Conservation (phyloP, 768 basidiomycete species). For the Leucocoprinus sp. region DNA sequence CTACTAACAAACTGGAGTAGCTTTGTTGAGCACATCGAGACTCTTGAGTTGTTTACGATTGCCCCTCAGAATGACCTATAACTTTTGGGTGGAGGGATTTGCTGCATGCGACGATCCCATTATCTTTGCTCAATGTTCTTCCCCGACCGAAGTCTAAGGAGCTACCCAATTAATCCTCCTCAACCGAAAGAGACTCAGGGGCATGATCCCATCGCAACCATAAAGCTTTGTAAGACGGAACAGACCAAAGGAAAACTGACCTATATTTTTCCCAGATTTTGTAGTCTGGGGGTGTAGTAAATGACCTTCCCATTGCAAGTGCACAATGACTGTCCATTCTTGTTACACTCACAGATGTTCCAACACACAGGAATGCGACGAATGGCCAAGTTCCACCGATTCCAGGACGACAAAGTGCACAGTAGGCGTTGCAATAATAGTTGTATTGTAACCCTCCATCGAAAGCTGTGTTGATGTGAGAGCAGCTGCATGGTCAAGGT, state of each 20-base stretch:
- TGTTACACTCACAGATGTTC: conserved; percentile 56
- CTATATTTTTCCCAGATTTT: conserved; percentile 98
- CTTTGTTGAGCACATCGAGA: neutral
- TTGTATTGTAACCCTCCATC: conserved; percentile 40
- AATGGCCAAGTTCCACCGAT: conserved; percentile 87
- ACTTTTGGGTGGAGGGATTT: conserved; percentile 62
- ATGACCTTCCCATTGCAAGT: conserved; percentile 73
- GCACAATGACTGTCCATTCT: conserved; percentile 80
- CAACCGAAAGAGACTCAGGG: conserved; percentile 72
- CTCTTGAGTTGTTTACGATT: conserved; percentile 6
- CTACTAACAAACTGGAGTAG: too few relatives aligned
- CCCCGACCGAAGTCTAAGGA: conserved; percentile 83
- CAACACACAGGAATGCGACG: conserved; percentile 75
- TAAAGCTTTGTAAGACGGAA: neutral
- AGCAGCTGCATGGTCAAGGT: neutral
- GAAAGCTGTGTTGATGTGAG: conserved; percentile 31
- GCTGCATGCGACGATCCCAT: conserved; percentile 79
- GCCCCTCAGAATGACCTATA: conserved; percentile 43
- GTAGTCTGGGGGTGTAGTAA: conserved; percentile 68
- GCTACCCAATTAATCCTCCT: conserved; percentile 78
- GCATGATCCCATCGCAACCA: conserved; percentile 74
- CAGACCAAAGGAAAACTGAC: conserved; percentile 28
- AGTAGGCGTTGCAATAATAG: conserved; percentile 33
- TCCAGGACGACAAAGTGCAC: conserved; percentile 60
- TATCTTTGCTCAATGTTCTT: conserved; percentile 77